These are phyloP conservation scores for Globisporangium middletonii DNA, from an alignment of 352 stramenopile species.

Conservation along the genomic window DNA sequence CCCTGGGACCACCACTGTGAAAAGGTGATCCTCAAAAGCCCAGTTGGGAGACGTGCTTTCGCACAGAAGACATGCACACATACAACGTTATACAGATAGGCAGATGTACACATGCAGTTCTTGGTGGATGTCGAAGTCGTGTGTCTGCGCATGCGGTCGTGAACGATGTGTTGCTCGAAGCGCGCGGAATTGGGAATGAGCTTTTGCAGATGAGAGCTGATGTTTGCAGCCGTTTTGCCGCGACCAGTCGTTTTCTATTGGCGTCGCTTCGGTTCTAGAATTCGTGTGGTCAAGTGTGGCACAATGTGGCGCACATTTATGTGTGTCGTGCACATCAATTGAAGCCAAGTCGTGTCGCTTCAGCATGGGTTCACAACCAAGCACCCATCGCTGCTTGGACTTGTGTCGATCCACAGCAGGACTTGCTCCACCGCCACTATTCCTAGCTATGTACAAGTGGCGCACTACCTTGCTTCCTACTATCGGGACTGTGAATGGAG, in stretches of 20 bases:
- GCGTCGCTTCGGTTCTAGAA: neutral
- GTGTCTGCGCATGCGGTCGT: neutral
- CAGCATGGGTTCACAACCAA: neutral
- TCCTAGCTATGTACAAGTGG: too few relatives aligned
- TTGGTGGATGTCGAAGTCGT: neutral
- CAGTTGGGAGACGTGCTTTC: constrained; percentile 36
- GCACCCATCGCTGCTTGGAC: too few relatives aligned
- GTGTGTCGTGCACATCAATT: neutral
- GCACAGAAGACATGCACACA: constrained; percentile 6
- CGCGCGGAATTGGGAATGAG: constrained; percentile 6
- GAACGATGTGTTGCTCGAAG: constrained; percentile 3
- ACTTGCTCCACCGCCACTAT: too few relatives aligned
- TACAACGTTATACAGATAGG: neutral
- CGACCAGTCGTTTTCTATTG: constrained; percentile 15
- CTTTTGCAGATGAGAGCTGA: neutral
- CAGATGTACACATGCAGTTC: neutral
- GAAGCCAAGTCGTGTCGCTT: neutral
- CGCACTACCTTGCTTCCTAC: too few relatives aligned
- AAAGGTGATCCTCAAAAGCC: constrained; percentile 77
- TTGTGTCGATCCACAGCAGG: too few relatives aligned
- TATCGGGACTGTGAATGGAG: too few relatives aligned
- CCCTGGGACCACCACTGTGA: constrained; percentile 84
- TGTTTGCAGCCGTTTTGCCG: neutral
- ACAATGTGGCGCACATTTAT: neutral
- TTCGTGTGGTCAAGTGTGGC: neutral